Evolutionary conservation across 306 rosid genomes (phyloP).

Genomic region (Quillaja saponaria): DNA sequence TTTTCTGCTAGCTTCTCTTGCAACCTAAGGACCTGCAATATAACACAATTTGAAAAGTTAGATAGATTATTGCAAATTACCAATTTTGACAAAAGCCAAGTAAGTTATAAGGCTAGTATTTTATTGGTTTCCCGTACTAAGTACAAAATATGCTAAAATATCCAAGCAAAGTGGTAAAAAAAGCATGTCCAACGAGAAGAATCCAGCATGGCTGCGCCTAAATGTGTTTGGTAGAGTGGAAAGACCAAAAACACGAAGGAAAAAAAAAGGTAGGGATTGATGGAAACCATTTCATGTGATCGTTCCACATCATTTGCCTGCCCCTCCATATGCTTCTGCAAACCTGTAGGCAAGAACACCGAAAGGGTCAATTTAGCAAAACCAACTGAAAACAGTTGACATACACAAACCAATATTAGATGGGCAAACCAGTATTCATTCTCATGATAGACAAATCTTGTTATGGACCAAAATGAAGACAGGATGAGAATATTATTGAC

Average conservation of each 20-base stretch:
- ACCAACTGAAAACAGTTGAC: slow-evolving; percentile 5
- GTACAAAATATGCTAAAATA: no score
- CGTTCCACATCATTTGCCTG: slow-evolving; percentile 88
- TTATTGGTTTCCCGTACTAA: no score
- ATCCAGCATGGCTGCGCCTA: no score
- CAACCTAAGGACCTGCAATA: slow-evolving; percentile 58
- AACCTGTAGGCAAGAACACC: slow-evolving; percentile 46
- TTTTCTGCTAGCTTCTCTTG: slow-evolving; percentile 74
- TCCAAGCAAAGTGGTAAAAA: no score
- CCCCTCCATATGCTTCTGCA: slow-evolving; percentile 78
- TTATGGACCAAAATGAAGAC: no score
- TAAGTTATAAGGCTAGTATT: no score
- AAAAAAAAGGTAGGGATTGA: slow-evolving; percentile 23
- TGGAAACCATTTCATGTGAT: slow-evolving; percentile 81
- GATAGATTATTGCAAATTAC: no score
- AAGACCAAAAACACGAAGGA: background rate
- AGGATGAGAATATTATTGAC: no score
- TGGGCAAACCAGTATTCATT: background rate
- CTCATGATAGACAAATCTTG: no score
- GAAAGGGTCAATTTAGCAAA: slow-evolving; percentile 20
- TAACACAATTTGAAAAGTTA: background rate
- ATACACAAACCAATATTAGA: no score
- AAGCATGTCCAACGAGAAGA: no score
- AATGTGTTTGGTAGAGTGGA: background rate
- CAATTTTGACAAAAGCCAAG: no score